Evolutionary conservation across 2,329 filamentous ascomycete species (phyloP).

Genomic region (Colletotrichum sp.): DNA sequence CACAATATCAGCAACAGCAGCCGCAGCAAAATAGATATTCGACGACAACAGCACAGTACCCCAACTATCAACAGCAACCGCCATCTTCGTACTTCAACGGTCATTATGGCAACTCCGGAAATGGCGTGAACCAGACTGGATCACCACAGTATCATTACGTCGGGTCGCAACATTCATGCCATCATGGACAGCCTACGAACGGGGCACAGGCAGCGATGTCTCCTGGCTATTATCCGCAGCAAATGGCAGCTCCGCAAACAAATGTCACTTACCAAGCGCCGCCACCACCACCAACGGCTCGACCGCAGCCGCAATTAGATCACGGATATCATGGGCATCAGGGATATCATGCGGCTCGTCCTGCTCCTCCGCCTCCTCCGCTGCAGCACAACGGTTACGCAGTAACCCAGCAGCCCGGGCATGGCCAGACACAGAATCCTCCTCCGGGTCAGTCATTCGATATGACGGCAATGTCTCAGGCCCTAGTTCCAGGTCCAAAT

Average conservation of each 20-base stretch:
- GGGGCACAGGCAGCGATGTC: neutral
- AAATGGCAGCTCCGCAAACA: neutral
- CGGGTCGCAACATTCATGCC: neutral
- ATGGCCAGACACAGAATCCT: neutral
- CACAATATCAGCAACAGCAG: neutral
- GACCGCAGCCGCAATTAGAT: neutral
- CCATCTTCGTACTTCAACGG: accelerated
- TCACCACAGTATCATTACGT: neutral
- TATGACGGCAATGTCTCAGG: neutral
- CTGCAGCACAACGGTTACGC: neutral
- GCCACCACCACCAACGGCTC: neutral
- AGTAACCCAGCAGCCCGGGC: neutral
- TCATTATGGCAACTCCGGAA: neutral
- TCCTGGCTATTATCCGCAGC: neutral
- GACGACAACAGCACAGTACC: neutral
- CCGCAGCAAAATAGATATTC: neutral
- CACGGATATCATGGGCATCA: neutral
- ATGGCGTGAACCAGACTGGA: accelerated
- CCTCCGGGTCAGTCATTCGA: neutral
- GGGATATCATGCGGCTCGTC: neutral
- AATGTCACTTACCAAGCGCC: neutral
- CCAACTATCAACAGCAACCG: neutral
- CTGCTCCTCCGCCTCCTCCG: neutral
- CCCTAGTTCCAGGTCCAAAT: neutral
- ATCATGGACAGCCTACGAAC: neutral